A percentile compares a stretch with the other conserved stretches of the same genome.
Conservation (phyloP, 805 yeast species). For the Candida methanosorbosa region DNA sequence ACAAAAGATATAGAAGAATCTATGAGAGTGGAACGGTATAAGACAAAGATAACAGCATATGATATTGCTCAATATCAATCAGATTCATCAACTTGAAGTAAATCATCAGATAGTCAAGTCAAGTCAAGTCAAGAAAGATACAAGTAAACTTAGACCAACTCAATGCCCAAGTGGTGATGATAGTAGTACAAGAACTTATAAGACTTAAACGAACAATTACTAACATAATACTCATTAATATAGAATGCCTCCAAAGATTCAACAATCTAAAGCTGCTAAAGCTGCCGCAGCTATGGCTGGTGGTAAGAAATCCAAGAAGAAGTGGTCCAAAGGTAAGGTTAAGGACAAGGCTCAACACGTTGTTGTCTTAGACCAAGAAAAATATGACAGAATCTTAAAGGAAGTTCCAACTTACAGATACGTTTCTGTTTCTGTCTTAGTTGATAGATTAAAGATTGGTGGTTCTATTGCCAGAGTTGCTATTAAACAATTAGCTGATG, state of each 20-base stretch:
- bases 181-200: too few relatives aligned
- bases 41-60: too few relatives aligned
- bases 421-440: slow-evolving; percentile 95
- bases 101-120: too few relatives aligned
- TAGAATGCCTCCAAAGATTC: slow-evolving; percentile 98
- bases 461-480: slow-evolving; percentile 99
- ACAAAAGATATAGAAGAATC: too few relatives aligned
- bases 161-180: too few relatives aligned
- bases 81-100: too few relatives aligned
- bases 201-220: slow-evolving; percentile 6
- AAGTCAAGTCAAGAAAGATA: too few relatives aligned
- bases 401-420: slow-evolving; percentile 99
- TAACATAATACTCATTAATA: slow-evolving; percentile 8
- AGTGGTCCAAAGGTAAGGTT: slow-evolving; percentile 99
- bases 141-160: too few relatives aligned
- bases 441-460: slow-evolving; percentile 98
- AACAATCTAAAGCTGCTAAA: slow-evolving; percentile 98
- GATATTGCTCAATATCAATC: too few relatives aligned
- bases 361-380: slow-evolving; percentile 94
- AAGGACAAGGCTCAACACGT: slow-evolving; percentile 99
- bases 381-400: slow-evolving; percentile 98
- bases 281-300: slow-evolving; percentile 99
- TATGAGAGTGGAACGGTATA: too few relatives aligned
- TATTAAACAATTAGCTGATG: slow-evolving; percentile 87
- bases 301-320: slow-evolving; percentile 99